Evolutionary conservation across 768 basidiomycete genomes (phyloP).

Genomic region (Mycena crocata): DNA sequence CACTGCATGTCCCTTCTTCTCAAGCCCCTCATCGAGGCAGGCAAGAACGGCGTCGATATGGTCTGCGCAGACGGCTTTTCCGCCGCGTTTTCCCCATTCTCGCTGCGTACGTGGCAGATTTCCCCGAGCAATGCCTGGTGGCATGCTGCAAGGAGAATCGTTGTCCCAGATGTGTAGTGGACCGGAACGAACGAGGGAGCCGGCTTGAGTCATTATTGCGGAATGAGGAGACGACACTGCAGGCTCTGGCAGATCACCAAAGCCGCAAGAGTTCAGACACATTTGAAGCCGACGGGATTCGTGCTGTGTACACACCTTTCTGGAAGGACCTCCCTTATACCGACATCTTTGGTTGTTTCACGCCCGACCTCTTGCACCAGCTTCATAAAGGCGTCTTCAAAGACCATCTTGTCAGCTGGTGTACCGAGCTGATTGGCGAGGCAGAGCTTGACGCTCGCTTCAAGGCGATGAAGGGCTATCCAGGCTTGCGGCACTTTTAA

Average conservation of each 20-base stretch:
- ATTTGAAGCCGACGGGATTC: not conserved
- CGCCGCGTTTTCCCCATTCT: no score
- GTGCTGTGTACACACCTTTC: conserved; percentile 36
- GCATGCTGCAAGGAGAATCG: conserved; percentile 8
- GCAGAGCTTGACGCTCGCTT: conserved; percentile 46
- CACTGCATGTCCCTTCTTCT: conserved; percentile 37
- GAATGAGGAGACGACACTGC: not conserved
- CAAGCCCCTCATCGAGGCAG: conserved; percentile 39
- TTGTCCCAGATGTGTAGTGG: conserved; percentile 12
- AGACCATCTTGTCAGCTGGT: conserved; percentile 49
- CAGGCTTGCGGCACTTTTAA: not conserved
- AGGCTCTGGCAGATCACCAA: not conserved
- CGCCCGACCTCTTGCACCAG: conserved; percentile 44
- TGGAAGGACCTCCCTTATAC: conserved; percentile 46
- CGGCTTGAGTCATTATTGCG: conserved; percentile 5
- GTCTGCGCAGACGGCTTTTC: conserved; percentile 22
- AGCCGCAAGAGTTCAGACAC: not conserved
- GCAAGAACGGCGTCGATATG: conserved; percentile 35
- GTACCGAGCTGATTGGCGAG: conserved; percentile 26
- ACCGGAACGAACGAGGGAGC: conserved; percentile 30
- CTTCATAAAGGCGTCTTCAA: conserved; percentile 55
- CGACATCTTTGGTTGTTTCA: conserved; percentile 43
- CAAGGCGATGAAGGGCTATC: conserved; percentile 35
- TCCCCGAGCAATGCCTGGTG: no score
- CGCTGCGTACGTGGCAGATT: no score